These are phyloP conservation scores for Trametes punicea DNA, from an alignment of 768 basidiomycete species.

Conservation along the genomic window DNA sequence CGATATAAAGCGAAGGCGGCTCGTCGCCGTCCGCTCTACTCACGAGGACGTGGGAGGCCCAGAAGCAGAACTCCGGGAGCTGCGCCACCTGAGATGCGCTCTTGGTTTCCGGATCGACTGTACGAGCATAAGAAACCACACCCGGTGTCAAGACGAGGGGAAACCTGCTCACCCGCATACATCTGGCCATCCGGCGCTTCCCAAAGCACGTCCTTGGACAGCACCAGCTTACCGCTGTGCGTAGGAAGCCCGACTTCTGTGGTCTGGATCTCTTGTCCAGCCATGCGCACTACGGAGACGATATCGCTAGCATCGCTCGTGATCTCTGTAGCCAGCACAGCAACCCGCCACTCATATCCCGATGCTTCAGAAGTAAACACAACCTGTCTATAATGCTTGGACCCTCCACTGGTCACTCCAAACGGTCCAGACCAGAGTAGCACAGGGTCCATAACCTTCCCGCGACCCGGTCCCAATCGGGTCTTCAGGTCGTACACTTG, in stretches of 20 bases:
- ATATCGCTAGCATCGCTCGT: constrained; percentile 23
- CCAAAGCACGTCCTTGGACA: constrained; percentile 34
- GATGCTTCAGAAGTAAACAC: neutral
- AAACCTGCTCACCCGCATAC: constrained; percentile 30
- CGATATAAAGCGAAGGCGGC: constrained; percentile 47
- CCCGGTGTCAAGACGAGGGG: neutral
- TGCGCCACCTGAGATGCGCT: constrained; percentile 25
- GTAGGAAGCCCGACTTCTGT: constrained; percentile 15
- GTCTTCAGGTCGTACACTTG: constrained; percentile 71
- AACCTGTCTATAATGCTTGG: constrained; percentile 7
- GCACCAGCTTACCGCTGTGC: constrained; percentile 48
- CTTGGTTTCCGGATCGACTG: constrained; percentile 9
- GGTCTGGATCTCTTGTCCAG: neutral
- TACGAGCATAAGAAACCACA: constrained; percentile 8
- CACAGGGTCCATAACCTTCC: constrained; percentile 58
- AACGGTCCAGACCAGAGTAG: constrained; percentile 31
- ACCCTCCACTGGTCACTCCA: neutral
- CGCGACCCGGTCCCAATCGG: constrained; percentile 52
- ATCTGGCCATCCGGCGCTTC: constrained; percentile 50
- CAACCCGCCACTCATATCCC: constrained; percentile 27
- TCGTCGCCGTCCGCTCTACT: neutral
- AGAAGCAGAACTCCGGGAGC: constrained; percentile 63
- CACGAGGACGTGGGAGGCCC: constrained; percentile 33
- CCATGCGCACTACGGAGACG: constrained; percentile 12
- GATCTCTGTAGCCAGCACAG: constrained; percentile 39